Base-by-base conservation (phyloP, 345 rosid genomes). In the Moricandia moricandioides region DNA sequence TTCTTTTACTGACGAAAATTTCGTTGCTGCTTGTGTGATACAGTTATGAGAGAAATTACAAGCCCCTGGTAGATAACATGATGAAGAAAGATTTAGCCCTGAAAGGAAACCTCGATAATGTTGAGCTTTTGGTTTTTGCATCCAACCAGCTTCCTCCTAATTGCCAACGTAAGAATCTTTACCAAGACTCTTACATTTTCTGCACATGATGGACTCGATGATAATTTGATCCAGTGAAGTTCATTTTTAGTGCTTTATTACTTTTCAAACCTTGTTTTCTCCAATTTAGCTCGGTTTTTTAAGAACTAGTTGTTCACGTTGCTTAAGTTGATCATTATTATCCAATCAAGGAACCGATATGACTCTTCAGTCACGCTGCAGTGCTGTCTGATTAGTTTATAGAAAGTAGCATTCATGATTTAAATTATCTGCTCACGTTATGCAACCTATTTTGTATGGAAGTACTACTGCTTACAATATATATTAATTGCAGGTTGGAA, bases 31-130 rank as follows among this genome's bases (percentile, higher is more conserved):
- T 67, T 74, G 27, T 68, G 27, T 75, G 82, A 71, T 80, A 64
- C 90, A 96, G 99, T 81, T 91, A 87, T 60, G 90, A 90, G 84
- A 87, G 80, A 76, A 83, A 74, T 70, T 96, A 96, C 86, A 92
- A 83, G 83, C 76, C 83, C 70, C 84, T 92, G 72, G 69, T 90
- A 85, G 98, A 92, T 72, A 75, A 78, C 78, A 85, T 92, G 94
- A 88, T 92, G 65, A 85, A 84, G 81, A 85, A 82, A 30, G 98
- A 96, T 85, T 81, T 92, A 81, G 99, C 97, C 65, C 82, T 96
- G 65, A 89, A 86, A 80, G 99, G 88, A 85, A 79, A 76, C 81
- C 80, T 86, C 51, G 93, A 85, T 67, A 88, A 81, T 54, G 86
- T 88, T 74, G 98, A 96, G 71, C 88, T 96, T 55, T 70, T 92